Evolutionary conservation across 2,329 filamentous ascomycete genomes (phyloP).

Genomic region (Alternaria tenuissima): DNA sequence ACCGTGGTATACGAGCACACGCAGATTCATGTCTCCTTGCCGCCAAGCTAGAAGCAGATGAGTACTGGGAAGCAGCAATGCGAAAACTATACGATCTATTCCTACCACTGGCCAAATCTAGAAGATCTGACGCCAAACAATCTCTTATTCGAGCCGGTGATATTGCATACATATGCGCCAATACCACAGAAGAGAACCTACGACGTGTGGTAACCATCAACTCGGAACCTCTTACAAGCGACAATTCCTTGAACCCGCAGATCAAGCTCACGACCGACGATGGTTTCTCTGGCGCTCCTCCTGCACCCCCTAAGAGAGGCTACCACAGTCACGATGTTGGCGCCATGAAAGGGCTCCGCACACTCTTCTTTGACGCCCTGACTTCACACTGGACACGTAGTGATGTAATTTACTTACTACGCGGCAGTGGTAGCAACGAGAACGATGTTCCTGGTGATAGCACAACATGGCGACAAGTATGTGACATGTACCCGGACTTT

Average conservation of each 20-base stretch:
- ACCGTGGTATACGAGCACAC: slow-evolving; percentile 17
- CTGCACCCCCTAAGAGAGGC: neutral
- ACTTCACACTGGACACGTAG: slow-evolving; percentile 24
- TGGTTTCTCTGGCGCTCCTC: neutral
- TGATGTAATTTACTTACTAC: slow-evolving; percentile 2
- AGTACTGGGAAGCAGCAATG: slow-evolving; percentile 19
- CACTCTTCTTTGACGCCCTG: slow-evolving; percentile 28
- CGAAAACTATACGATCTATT: slow-evolving; percentile 16
- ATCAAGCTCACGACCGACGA: neutral
- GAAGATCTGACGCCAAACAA: neutral
- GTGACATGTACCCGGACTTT: neutral
- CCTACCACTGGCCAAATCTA: slow-evolving; percentile 11
- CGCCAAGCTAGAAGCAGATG: slow-evolving; percentile 6
- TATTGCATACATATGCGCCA: slow-evolving; percentile 19
- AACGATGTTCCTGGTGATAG: neutral
- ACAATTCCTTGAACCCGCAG: neutral
- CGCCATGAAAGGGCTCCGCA: slow-evolving; percentile 5
- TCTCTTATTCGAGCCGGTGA: slow-evolving; percentile 17
- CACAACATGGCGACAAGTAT: slow-evolving; percentile 1
- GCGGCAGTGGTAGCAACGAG: neutral
- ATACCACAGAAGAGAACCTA: neutral
- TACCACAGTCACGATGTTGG: neutral
- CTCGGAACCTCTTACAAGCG: neutral
- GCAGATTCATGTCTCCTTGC: slow-evolving; percentile 21
- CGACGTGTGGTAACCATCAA: neutral